These are phyloP conservation scores for Metschnikowia dekortorum DNA, from an alignment of 805 yeast species.

Conservation along the genomic window DNA sequence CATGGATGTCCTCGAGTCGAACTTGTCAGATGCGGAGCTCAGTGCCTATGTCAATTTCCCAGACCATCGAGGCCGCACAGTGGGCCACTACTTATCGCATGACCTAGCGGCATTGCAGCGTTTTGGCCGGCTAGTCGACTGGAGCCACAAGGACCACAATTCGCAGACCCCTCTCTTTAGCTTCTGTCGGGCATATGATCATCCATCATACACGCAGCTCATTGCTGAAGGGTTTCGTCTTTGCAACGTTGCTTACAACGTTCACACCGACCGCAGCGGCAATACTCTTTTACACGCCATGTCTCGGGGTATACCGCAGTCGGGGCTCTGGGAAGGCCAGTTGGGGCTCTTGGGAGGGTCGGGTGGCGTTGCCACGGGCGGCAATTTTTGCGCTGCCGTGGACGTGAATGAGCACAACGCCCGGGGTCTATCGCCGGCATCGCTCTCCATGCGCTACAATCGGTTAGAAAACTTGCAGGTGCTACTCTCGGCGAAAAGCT, in stretches of 20 bases:
- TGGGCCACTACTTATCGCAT: conserved; percentile 72
- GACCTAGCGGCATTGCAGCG: conserved; percentile 44
- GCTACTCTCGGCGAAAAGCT: conserved; percentile 46
- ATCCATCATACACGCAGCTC: conserved; percentile 51
- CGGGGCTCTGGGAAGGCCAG: conserved; percentile 21
- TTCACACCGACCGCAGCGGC: conserved; percentile 69
- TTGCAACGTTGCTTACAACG: conserved; percentile 48
- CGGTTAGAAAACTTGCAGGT: conserved; percentile 54
- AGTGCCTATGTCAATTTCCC: conserved; percentile 42
- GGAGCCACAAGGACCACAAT: conserved; percentile 62
- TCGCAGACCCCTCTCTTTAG: conserved; percentile 78
- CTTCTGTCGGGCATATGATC: conserved; percentile 77
- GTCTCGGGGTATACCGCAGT: conserved; percentile 41
- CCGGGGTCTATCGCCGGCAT: conserved; percentile 62
- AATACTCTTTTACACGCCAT: conserved; percentile 76
- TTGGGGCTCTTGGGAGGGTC: conserved; percentile 24
- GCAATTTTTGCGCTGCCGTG: conserved; percentile 16
- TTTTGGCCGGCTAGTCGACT: conserved; percentile 60
- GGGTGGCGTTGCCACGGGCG: conserved; percentile 12
- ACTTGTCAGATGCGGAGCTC: conserved; percentile 45
- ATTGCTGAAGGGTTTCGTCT: conserved; percentile 41
- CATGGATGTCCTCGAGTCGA: conserved; percentile 33
- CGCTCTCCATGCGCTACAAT: conserved; percentile 65
- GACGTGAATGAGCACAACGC: conserved; percentile 56
- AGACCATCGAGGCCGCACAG: conserved; percentile 54